These are phyloP conservation scores for Corymbia calophylla DNA, from an alignment of 441 rosid genomes.

Conservation along the genomic window DNA sequence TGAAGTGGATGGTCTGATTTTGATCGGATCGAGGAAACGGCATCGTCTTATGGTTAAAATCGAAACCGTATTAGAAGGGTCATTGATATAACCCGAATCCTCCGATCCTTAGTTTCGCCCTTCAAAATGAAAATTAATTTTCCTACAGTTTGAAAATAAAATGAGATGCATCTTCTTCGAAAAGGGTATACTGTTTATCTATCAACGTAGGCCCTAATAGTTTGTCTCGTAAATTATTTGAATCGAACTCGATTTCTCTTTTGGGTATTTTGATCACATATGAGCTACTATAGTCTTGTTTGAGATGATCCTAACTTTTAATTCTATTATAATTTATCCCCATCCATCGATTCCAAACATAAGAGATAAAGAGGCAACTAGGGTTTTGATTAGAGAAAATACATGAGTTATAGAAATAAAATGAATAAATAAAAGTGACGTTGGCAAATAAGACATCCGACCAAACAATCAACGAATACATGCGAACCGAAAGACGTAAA, in stretches of 20 bases:
- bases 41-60: not conserved
- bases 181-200: not conserved
- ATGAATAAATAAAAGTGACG: not conserved
- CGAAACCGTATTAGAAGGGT: not conserved
- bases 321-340: not conserved
- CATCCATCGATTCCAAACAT: not conserved
- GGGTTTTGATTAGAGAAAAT: not conserved
- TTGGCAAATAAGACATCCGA: not conserved
- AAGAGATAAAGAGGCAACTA: fast-evolving
- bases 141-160: not conserved
- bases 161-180: not conserved
- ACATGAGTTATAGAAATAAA: not conserved
- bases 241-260: not conserved
- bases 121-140: not conserved
- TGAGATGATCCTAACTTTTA: not conserved
- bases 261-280: not conserved
- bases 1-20: not conserved
- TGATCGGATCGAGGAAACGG: not conserved
- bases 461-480: not conserved
- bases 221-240: not conserved
- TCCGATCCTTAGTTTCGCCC: not conserved
- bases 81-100: not conserved
- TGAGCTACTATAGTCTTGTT: not conserved
- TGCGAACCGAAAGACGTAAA: not conserved
- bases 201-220: not conserved